phyloP scores from a whole-genome alignment of 2,329 filamentous ascomycete species.

The Claviceps sorghi region DNA sequence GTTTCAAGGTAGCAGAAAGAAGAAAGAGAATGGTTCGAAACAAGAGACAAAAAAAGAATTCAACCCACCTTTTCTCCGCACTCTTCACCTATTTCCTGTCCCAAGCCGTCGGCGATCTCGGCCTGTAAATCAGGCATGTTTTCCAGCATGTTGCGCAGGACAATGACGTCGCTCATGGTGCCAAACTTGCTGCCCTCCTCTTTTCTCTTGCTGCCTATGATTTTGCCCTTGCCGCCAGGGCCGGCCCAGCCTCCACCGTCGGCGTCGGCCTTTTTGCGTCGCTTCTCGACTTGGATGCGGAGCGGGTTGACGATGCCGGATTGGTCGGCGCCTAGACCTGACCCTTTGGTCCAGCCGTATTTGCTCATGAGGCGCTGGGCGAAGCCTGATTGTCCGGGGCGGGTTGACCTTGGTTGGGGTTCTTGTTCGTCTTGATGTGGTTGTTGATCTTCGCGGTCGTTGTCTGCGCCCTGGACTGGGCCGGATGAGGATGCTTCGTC shows the following conservation, averaged over 20 bases:
- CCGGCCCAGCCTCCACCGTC: conserved; percentile 66
- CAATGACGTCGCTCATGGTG: conserved; percentile 66
- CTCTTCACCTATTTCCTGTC: conserved; percentile 92
- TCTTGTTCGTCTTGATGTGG: conserved; percentile 20
- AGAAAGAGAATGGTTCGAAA: background rate
- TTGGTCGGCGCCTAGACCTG: conserved; percentile 69
- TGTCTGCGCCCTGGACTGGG: conserved; percentile 32
- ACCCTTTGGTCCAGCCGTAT: conserved; percentile 82
- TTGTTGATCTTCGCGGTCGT: background rate
- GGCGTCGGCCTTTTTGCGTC: conserved; percentile 62
- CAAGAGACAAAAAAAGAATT: background rate
- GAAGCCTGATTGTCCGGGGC: conserved; percentile 71
- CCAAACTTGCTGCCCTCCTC: conserved; percentile 41
- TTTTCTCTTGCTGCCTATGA: conserved; percentile 60
- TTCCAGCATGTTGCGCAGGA: conserved; percentile 73
- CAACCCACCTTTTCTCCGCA: conserved; percentile 58
- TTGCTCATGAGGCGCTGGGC: conserved; percentile 82
- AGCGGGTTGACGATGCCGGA: conserved; percentile 77
- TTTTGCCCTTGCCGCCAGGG: conserved; percentile 57
- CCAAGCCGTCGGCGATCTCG: conserved; percentile 63
- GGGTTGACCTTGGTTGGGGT: conserved; percentile 38
- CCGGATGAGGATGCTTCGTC: conserved; percentile 26
- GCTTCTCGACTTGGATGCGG: conserved; percentile 71
- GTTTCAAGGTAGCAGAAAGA: background rate
- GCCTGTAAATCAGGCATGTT: conserved; percentile 59